Evolutionary conservation across 2,329 filamentous ascomycete genomes (phyloP), one percentile per base, ranked within the genome.

Genomic region (Sclerotinia minor): DNA sequence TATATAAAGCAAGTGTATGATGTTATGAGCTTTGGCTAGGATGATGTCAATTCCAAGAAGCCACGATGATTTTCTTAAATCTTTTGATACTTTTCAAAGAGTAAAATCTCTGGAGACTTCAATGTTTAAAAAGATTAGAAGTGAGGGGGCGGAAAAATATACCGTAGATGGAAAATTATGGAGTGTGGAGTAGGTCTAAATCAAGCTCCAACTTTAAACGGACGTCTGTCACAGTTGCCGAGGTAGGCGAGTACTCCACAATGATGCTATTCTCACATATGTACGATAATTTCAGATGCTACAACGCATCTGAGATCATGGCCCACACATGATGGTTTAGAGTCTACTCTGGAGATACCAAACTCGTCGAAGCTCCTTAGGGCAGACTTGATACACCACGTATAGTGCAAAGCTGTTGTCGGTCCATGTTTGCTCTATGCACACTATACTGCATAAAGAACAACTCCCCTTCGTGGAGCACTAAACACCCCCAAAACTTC

Each of bases 131-230:
- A 11, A 26, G 7, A 29, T 41, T 9, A 8, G 45, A 38, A 38
- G 32, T 38, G 6, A 35, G 47, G 24, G 32, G 15, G n/a, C 45
- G 59, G 59, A 50, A 58, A 65, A 26, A 47, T 15, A 52, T 58
- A 41, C 52, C 63, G 13, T 26, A 64, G 26, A 54, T 17, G 35
- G 60, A 61, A 24, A 38, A 38, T 53, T 54, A 41, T 63, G 15
- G 50, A 68, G n/a, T 69, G 68, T 68, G 66, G 68, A 60, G 68
- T 69, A 68, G 50, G 5, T 3, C 5, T 50, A 52, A 57, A 57
- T 15, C 17, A 54, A 55, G 65, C 68, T 64, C 32, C 26, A 65
- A 58, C 63, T 59, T 26, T 65, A 65, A 65, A 65, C 49, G 26
- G 63, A 65, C 63, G 52, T 65, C 50, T 44, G 19, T 21, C 21